These are phyloP conservation scores for Fusarium penzigii DNA, from an alignment of 2,329 filamentous ascomycete species.

Conservation along the genomic window DNA sequence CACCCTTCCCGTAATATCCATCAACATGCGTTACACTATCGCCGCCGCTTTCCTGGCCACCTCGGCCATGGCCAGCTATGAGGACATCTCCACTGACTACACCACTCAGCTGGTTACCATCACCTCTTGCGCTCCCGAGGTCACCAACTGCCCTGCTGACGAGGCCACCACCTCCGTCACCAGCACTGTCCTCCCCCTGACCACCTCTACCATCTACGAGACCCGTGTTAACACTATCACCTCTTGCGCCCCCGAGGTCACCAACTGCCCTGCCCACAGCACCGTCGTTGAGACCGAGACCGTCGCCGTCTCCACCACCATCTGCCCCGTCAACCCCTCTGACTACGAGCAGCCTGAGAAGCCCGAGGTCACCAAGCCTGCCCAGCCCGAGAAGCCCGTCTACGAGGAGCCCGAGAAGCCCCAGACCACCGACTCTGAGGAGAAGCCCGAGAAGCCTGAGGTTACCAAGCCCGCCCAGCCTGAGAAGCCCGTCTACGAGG, in stretches of 20 bases:
- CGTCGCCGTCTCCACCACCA: slow-evolving; percentile 40
- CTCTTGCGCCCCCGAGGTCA: slow-evolving; percentile 59
- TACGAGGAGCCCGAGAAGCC: slow-evolving; percentile 7
- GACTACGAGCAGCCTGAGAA: slow-evolving; percentile 21
- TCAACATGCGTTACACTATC: slow-evolving; percentile 65
- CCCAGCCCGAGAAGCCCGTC: slow-evolving; percentile 3
- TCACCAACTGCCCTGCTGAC: slow-evolving; percentile 30
- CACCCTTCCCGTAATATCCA: slow-evolving; percentile 28
- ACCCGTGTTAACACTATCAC: slow-evolving; percentile 64
- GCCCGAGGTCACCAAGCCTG: slow-evolving; percentile 7
- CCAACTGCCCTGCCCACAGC: slow-evolving; percentile 58
- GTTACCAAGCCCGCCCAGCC: slow-evolving; percentile 4
- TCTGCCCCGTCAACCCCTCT: slow-evolving; percentile 39
- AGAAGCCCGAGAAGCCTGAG: slow-evolving; percentile 11
- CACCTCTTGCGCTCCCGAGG: slow-evolving; percentile 54
- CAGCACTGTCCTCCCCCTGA: slow-evolving; percentile 39
- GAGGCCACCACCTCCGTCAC: slow-evolving; percentile 19
- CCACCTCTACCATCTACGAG: slow-evolving; percentile 57
- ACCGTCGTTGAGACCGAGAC: slow-evolving; percentile 40
- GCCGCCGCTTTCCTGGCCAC: slow-evolving; percentile 50
- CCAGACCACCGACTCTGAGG: slow-evolving; percentile 13
- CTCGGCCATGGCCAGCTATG: slow-evolving; percentile 31
- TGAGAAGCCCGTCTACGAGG: slow-evolving; percentile 15
- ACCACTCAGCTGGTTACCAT: slow-evolving; percentile 60
- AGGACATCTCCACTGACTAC: slow-evolving; percentile 51